Base-by-base conservation (phyloP, 345 rosid genomes). In the Cardamine occulta region DNA sequence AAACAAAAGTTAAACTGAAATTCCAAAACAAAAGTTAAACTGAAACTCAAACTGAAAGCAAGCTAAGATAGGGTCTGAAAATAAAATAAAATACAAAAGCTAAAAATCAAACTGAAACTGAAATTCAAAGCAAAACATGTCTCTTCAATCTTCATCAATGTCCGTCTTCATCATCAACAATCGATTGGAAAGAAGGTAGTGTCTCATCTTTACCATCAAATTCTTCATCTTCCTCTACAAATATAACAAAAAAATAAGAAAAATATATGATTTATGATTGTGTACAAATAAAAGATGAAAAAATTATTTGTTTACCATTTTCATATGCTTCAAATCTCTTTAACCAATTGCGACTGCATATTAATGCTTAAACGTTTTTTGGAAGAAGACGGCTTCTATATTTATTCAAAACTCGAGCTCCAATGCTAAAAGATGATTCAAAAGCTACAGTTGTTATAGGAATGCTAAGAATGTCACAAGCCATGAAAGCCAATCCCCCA, bases 361-460 rank as follows among this genome's bases (percentile, higher is more conserved):
- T 55, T 28, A 55, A 12, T 13, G 60, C 19, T 55, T 54, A 18
- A 6, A 54, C 35, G 14, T 13, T 55, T 26, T 28, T 28, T 11
- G 31, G 31, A 2, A 21, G 29, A 10, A 10, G 3, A 17, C 6
- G 7, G 0, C 21, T 55, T 55, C 60, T 28, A 28, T 28, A 55
- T 18, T 55, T 55, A 35, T 8, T 28, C 6, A 39, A 39, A 39
- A 39, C 18, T 40, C 31, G 9, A 39, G 31, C 2, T 10, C 32
- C 31, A 39, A 62, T 62, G 18, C 51, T 62, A 39, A 62, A 62
- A 23, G 32, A 62, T 6, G 51, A 62, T 21, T 62, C 31, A 39
- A 12, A 21, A 9, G 51, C 48, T 28, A 62, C 31, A 3, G 1
- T 62, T 19, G 32, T 37, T 1, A 62, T 39, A 3, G 19, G 32